phyloP scores from a whole-genome alignment of 805 yeast species.

The Candida dajiaensis region DNA sequence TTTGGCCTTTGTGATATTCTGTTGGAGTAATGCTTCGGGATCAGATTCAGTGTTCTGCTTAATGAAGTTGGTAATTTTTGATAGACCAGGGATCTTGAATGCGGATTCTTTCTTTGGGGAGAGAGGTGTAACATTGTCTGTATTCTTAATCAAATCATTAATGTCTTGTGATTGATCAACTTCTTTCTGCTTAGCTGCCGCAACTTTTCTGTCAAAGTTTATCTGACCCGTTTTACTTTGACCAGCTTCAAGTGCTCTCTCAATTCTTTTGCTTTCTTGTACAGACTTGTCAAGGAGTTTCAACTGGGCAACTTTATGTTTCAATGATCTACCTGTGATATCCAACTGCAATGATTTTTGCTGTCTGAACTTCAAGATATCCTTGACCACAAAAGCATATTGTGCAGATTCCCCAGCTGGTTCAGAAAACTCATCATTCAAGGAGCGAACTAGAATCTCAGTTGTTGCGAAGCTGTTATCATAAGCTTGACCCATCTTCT shows the following conservation, averaged over 20 bases:
- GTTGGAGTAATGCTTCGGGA: conserved; percentile 58
- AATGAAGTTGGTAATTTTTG: conserved; percentile 42
- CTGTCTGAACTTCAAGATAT: conserved; percentile 48
- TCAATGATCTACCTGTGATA: conserved; percentile 34
- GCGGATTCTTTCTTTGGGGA: conserved; percentile 26
- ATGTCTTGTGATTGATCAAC: conserved; percentile 1
- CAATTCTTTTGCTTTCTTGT: conserved; percentile 38
- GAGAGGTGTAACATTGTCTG: conserved; percentile 10
- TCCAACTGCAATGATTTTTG: conserved; percentile 43
- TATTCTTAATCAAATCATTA: background rate
- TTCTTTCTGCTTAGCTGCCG: conserved; percentile 16
- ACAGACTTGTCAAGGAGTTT: conserved; percentile 36
- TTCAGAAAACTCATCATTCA: conserved; percentile 57
- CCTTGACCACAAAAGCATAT: conserved; percentile 49
- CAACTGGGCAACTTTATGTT: conserved; percentile 27
- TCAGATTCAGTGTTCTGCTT: conserved; percentile 63
- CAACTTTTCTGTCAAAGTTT: conserved; percentile 22
- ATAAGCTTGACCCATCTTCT: conserved; percentile 78
- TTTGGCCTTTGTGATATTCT: conserved; percentile 36
- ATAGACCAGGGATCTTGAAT: conserved; percentile 49
- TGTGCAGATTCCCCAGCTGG: conserved; percentile 71
- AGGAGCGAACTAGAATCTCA: conserved; percentile 41
- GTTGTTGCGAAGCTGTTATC: conserved; percentile 61
- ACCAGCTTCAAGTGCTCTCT: conserved; percentile 22
- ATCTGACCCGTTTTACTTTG: conserved; percentile 23